Evolutionary conservation across 1,139 yeast species (phyloP).

Genomic region (Candida mesenterica): DNA sequence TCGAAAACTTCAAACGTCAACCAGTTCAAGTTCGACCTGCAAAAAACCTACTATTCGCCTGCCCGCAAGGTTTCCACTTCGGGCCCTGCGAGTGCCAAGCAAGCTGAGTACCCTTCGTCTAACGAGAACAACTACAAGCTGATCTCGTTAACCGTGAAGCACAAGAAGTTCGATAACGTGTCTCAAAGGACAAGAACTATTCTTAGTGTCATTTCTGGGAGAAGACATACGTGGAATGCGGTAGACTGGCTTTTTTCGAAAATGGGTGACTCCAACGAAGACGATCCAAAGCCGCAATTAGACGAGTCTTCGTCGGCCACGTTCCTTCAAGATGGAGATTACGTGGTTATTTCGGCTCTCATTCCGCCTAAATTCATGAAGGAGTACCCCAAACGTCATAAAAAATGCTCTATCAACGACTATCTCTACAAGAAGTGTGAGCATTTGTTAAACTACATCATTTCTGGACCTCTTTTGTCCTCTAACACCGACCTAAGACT

Average conservation of each 20-base stretch:
- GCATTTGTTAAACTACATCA: slow-evolving; percentile 39
- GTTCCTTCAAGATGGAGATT: slow-evolving; percentile 40
- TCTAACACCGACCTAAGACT: slow-evolving; percentile 28
- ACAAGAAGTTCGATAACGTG: slow-evolving; percentile 27
- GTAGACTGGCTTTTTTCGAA: slow-evolving; percentile 37
- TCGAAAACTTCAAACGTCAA: slow-evolving; percentile 33
- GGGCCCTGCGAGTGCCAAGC: slow-evolving; percentile 8
- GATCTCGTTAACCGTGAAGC: slow-evolving; percentile 39
- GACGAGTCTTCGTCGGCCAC: slow-evolving; percentile 10
- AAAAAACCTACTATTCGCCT: slow-evolving; percentile 35
- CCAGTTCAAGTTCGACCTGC: slow-evolving; percentile 42
- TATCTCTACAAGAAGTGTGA: slow-evolving; percentile 40
- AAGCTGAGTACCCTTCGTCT: slow-evolving; percentile 28
- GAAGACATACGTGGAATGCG: slow-evolving; percentile 47
- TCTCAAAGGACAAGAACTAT: slow-evolving; percentile 26
- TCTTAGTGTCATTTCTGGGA: slow-evolving; percentile 38
- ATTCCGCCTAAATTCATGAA: slow-evolving; percentile 31
- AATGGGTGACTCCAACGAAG: slow-evolving; percentile 8
- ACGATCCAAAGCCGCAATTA: neutral
- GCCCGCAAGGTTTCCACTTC: slow-evolving; percentile 17
- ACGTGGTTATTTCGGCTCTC: slow-evolving; percentile 37
- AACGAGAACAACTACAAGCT: slow-evolving; percentile 43
- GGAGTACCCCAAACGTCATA: slow-evolving; percentile 16
- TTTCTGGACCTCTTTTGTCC: slow-evolving; percentile 23
- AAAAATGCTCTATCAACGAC: slow-evolving; percentile 21